Base-by-base conservation (phyloP, 129 eudicot species). In the Oenanthe sinensis region DNA sequence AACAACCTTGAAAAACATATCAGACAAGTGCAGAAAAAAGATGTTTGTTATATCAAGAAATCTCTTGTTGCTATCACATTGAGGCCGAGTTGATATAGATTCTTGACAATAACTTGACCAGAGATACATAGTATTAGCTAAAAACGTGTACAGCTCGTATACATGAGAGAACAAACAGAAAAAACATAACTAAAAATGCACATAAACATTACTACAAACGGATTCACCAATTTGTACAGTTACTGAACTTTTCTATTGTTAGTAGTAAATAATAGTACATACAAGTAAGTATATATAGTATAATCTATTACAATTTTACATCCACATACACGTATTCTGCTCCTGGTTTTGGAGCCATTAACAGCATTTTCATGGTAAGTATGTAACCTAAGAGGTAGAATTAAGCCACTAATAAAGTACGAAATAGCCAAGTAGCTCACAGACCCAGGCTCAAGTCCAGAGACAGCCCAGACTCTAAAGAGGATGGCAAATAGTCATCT, bases 401-500 rank as follows among this genome's bases (percentile, higher is more conserved):
- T 20, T 67, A 76, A 76, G 14, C 71, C 13, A 52, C 79, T 52
- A 76, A 45, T 3, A 47, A 24, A 76, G 68, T 60, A n/a, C n/a
- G 45, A 50, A 49, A n/a, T 52, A 19, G 16, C 36, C 39, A 54
- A 52, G 8, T 76, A 49, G 70, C 40, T 76, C 79, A 76, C 50
- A 76, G 77, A 24, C 92, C 89, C 87, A 89, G 86, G 84, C 91
- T 87, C 63, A 91, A 81, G 77, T 89, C 93, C 85, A 91, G 77
- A 77, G 73, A 81, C 50, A 82, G 46, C 68, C 75, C 68, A 1
- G 85, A 71, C 77, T 79, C 39, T 16, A 39, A 82, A 46, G 86
- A 67, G 39, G 73, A 73, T 20, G 80, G 75, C 43, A 81, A 78
- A 36, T 55, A 28, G 74, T 68, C 81, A 5, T 42, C 87, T 5